Percentiles rank a stretch among this genome's conserved stretches.
These are phyloP conservation scores for Astragalus membranaceus DNA, from an alignment of 306 rosid species.

Conservation along the genomic window DNA sequence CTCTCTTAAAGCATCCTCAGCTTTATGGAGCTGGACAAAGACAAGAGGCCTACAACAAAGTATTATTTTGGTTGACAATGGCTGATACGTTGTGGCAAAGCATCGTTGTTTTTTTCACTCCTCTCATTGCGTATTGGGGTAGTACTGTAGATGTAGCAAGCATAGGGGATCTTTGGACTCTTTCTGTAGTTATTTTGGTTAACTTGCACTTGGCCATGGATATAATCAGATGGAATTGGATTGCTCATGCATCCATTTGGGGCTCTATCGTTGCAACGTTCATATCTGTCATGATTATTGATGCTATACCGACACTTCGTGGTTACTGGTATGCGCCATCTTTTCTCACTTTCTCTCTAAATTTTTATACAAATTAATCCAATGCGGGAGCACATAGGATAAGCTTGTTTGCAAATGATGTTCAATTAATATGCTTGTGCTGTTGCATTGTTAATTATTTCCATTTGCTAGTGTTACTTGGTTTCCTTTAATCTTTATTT, in stretches of 20 bases:
- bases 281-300: conserved; percentile 57
- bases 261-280: conserved; percentile 78
- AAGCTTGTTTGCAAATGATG: too few relatives aligned
- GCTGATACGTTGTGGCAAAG: conserved; percentile 94
- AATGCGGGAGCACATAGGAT: too few relatives aligned
- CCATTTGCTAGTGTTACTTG: too few relatives aligned
- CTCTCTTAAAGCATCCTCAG: conserved; percentile 67
- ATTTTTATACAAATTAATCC: not conserved
- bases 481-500: too few relatives aligned
- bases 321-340: conserved; percentile 71
- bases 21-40: conserved; percentile 89
- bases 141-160: conserved; percentile 58
- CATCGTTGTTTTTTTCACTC: conserved; percentile 55
- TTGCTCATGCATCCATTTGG: conserved; percentile 83
- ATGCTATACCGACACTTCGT: conserved; percentile 47
- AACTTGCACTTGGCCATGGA: conserved; percentile 96
- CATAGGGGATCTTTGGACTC: conserved; percentile 95
- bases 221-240: conserved; percentile 67
- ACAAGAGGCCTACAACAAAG: conserved; percentile 74
- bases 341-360: not conserved
- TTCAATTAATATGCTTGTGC: too few relatives aligned
- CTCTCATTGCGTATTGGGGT: conserved; percentile 69
- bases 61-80: conserved; percentile 70
- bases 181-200: conserved; percentile 72
- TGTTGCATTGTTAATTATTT: too few relatives aligned